Conservation (phyloP, 768 basidiomycete genomes). For the Cyathus striatus region DNA sequence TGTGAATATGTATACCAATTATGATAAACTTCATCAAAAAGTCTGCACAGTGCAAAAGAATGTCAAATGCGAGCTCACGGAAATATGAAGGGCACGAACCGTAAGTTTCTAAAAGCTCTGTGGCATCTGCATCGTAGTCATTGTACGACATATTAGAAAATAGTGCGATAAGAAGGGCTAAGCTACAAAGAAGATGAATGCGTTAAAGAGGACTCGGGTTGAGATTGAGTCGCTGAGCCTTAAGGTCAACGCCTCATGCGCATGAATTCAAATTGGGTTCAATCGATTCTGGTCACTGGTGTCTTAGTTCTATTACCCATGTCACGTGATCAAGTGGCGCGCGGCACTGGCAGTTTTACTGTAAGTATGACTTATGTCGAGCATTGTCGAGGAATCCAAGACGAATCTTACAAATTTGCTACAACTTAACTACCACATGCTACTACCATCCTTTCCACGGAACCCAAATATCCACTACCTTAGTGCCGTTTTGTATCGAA, state of each 20-base stretch:
- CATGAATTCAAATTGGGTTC: no score
- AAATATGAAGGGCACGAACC: constrained; percentile 47
- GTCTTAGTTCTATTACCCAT: no score
- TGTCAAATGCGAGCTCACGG: constrained; percentile 6
- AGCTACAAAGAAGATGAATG: constrained; percentile 8
- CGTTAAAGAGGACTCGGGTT: background rate
- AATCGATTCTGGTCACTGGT: no score
- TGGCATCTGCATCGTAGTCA: constrained; percentile 77
- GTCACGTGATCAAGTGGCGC: no score
- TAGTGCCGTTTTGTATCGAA: constrained; percentile 37
- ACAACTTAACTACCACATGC: constrained; percentile 15
- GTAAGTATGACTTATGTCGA: no score
- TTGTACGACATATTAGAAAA: constrained; percentile 42
- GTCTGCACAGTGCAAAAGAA: constrained; percentile 47
- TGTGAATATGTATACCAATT: constrained; percentile 83
- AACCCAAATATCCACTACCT: constrained; percentile 80
- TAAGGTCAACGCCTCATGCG: no score
- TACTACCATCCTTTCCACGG: constrained; percentile 87
- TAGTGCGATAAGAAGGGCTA: constrained; percentile 8
- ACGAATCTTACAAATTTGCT: no score
- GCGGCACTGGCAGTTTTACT: no score
- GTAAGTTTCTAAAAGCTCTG: constrained; percentile 92
- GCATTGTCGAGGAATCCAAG: no score
- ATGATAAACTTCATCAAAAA: constrained; percentile 99
- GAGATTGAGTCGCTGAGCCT: no score